Percentiles rank a stretch among this genome's conserved stretches.
Conservation (phyloP, 768 basidiomycete species). For the Suillus hirtellus region DNA sequence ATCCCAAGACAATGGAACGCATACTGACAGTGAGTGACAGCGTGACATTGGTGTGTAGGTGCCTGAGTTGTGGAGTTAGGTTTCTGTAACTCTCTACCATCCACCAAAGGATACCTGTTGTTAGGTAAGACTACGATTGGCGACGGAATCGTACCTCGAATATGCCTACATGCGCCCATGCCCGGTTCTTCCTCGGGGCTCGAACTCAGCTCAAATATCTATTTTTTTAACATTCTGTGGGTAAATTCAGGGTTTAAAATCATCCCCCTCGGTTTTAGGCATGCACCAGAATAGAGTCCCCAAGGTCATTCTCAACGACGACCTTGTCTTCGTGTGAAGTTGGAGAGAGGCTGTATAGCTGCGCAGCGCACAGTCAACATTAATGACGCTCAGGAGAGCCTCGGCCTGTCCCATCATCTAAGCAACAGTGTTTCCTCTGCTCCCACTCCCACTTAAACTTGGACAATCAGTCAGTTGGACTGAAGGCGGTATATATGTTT, state of each 20-base stretch:
- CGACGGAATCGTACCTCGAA: neutral
- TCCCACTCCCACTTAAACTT: neutral
- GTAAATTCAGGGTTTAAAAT: constrained; percentile 3
- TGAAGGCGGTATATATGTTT: neutral
- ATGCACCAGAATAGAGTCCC: neutral
- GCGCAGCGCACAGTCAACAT: neutral
- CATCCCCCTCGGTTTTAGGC: neutral
- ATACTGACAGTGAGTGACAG: neutral
- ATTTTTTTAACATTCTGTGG: neutral
- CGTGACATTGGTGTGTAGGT: constrained; percentile 3
- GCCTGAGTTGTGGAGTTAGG: constrained; percentile 3
- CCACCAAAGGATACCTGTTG: neutral
- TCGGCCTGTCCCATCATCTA: neutral
- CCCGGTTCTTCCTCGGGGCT: constrained; percentile 3
- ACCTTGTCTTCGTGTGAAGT: neutral
- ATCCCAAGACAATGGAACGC: neutral
- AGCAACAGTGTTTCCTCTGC: neutral
- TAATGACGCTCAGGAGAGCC: neutral
- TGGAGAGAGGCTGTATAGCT: neutral
- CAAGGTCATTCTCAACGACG: neutral
- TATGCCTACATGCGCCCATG: constrained; percentile 4
- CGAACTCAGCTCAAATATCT: constrained; percentile 2
- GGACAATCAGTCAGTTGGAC: neutral
- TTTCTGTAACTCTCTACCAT: constrained; percentile 3
- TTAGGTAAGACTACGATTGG: constrained; percentile 1